Evolutionary conservation across 768 basidiomycete species (phyloP), one percentile per base, ranked within the genome.

Genomic region (Postia placenta): DNA sequence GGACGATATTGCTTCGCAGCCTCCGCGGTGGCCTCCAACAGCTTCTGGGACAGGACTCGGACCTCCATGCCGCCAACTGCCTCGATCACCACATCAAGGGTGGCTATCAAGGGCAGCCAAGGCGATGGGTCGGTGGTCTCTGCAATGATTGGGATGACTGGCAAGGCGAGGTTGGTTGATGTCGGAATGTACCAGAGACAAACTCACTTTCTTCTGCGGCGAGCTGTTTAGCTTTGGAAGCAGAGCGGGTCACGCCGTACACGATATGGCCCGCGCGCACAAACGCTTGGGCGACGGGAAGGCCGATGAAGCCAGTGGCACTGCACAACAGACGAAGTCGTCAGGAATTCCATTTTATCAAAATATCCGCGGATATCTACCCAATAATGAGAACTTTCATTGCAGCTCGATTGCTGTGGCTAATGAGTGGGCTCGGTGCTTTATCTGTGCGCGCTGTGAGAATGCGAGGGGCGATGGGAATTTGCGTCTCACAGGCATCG

Each of bases 211-310:
- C 75, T 54, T 73, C 68, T 5, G 60, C 60, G 1, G 65, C 62
- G 0, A 77, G 64, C 27, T 47, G 46, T 23, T 65, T 67, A 0
- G 61, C 67, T 40, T 71, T 72, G 2, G 39, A 54, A 11, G 50
- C 39, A 0, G 70, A 72, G 37, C 74, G 69, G 0, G 73, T 73
- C 26, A 66, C 53, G 17, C 74, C 74, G 46, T 73, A 74, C 2
- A 76, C 75, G n/a, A 67, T 64, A 47, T 77, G 73, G 0, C 75
- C 75, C 0, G 68, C 70, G 20, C 74, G 70, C 9, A 67, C 62
- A 28, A 75, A 66, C 0, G 75, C 75, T 48, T 73, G 69, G 2
- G 72, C 66, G 11, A 66, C 64, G 5, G 74, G 73, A 5, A 68
- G 52, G 1, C 74, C 74, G 37, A 75, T 68, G 60, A 70, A 73